phyloP scores from a whole-genome alignment of 169 alveolate genomes.

The Plasmodium vivax region DNA sequence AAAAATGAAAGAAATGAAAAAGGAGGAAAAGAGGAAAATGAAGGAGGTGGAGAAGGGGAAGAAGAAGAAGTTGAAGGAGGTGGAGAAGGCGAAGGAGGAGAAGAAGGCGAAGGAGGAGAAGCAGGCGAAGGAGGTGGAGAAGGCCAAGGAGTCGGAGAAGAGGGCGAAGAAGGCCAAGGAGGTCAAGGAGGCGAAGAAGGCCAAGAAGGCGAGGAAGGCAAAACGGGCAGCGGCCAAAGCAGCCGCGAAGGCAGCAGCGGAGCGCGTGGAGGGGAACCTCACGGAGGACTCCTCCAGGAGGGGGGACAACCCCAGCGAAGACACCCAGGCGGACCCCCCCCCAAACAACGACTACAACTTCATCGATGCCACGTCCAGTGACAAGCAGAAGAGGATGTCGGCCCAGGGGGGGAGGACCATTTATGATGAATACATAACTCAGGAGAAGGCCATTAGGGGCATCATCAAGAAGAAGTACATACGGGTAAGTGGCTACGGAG shows the following conservation, averaged over 20 bases:
- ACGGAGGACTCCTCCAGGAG: not conserved
- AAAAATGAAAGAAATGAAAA: not conserved
- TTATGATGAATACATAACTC: conserved; percentile 73
- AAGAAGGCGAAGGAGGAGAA: not conserved
- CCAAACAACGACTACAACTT: conserved; percentile 47
- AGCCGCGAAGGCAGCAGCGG: not conserved
- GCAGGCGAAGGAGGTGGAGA: too few relatives aligned
- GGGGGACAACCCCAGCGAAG: not conserved
- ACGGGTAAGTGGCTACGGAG: conserved; percentile 20
- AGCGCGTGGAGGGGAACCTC: not conserved
- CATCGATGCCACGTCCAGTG: conserved; percentile 17
- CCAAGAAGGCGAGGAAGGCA: not conserved
- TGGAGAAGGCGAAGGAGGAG: not conserved
- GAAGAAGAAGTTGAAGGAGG: not conserved
- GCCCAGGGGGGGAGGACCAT: not conserved
- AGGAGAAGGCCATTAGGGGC: conserved; percentile 67
- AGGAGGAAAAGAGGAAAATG: conserved; percentile 13
- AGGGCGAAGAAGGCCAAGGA: too few relatives aligned
- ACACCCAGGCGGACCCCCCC: not conserved
- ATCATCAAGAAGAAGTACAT: conserved; percentile 56
- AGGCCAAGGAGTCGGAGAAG: too few relatives aligned
- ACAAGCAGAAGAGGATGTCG: not conserved
- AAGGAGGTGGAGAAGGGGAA: not conserved
- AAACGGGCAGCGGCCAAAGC: not conserved
- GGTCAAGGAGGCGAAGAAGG: not conserved